Conservation (phyloP, 2,329 filamentous ascomycete genomes). For the Xylariaceae sp. region DNA sequence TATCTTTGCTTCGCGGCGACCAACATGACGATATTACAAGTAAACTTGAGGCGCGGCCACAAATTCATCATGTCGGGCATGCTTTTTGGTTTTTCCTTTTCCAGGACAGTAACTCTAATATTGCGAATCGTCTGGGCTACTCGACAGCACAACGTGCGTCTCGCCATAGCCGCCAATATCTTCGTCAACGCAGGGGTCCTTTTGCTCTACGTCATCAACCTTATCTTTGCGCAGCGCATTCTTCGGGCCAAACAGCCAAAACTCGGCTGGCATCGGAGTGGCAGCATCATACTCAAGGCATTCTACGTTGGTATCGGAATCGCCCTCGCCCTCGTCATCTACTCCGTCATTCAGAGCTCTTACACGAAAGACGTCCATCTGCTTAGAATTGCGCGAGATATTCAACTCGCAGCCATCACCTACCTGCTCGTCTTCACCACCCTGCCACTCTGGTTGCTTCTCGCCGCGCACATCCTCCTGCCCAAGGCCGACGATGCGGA, state of each 20-base stretch:
- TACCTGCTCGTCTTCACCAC: slow-evolving; percentile 29
- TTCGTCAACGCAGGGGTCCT: slow-evolving; percentile 36
- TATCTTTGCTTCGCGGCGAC: slow-evolving; percentile 50
- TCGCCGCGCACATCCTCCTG: slow-evolving; percentile 26
- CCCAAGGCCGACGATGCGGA: slow-evolving; percentile 25
- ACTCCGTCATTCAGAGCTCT: slow-evolving; percentile 26
- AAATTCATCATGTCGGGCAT: slow-evolving; percentile 36
- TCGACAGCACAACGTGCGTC: slow-evolving; percentile 23
- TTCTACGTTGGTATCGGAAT: slow-evolving; percentile 26
- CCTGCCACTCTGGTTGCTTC: slow-evolving; percentile 24
- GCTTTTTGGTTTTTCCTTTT: slow-evolving; percentile 36
- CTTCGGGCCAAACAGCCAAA: slow-evolving; percentile 35
- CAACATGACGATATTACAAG: slow-evolving; percentile 55
- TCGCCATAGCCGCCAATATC: slow-evolving; percentile 34
- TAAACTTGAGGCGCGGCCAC: slow-evolving; percentile 33
- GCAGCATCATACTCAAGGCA: slow-evolving; percentile 25
- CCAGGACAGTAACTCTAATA: slow-evolving; percentile 31
- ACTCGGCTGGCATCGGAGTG: slow-evolving; percentile 32
- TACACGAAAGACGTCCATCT: slow-evolving; percentile 24
- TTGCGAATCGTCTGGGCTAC: slow-evolving; percentile 36
- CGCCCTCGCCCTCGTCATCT: slow-evolving; percentile 32
- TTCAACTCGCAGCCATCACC: slow-evolving; percentile 26
- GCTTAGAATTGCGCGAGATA: slow-evolving; percentile 20
- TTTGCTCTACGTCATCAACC: slow-evolving; percentile 34
- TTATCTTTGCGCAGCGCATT: slow-evolving; percentile 37